Conservation (phyloP, 2,329 filamentous ascomycete genomes). For the Elsinoe batatas region DNA sequence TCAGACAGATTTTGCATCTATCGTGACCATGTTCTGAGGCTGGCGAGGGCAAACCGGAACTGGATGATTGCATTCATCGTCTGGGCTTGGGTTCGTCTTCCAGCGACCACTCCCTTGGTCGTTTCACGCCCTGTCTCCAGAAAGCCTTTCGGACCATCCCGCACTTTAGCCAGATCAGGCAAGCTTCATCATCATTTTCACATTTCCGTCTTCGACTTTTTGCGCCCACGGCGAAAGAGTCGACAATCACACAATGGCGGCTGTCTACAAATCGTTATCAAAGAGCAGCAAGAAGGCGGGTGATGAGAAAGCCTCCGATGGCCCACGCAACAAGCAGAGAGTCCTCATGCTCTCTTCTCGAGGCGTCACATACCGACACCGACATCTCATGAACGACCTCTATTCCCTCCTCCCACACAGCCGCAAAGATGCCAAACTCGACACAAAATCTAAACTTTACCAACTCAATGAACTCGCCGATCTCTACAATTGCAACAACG, state of each 20-base stretch:
- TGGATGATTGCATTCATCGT: constrained; percentile 7
- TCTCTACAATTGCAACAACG: constrained; percentile 88
- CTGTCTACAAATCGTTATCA: constrained; percentile 48
- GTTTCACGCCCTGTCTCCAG: not conserved
- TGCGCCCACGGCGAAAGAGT: not conserved
- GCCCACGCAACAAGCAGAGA: constrained; percentile 42
- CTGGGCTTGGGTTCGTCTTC: constrained; percentile 1
- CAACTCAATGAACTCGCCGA: constrained; percentile 66
- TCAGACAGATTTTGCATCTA: not conserved
- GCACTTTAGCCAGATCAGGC: not conserved
- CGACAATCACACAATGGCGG: constrained; percentile 35
- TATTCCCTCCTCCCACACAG: constrained; percentile 81
- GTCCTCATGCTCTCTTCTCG: constrained; percentile 86
- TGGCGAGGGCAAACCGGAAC: not conserved
- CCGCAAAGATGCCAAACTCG: constrained; percentile 91
- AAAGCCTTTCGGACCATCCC: not conserved
- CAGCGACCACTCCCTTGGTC: not conserved
- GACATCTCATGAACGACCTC: constrained; percentile 85
- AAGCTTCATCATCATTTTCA: not conserved
- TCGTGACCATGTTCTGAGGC: not conserved
- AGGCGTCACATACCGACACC: constrained; percentile 86
- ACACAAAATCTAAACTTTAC: constrained; percentile 81
- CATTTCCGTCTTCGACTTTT: not conserved
- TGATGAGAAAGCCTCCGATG: constrained; percentile 20
- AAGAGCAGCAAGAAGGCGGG: constrained; percentile 26